These are phyloP conservation scores for Starmerella geochares DNA, from an alignment of 805 yeast genomes.

Conservation along the genomic window DNA sequence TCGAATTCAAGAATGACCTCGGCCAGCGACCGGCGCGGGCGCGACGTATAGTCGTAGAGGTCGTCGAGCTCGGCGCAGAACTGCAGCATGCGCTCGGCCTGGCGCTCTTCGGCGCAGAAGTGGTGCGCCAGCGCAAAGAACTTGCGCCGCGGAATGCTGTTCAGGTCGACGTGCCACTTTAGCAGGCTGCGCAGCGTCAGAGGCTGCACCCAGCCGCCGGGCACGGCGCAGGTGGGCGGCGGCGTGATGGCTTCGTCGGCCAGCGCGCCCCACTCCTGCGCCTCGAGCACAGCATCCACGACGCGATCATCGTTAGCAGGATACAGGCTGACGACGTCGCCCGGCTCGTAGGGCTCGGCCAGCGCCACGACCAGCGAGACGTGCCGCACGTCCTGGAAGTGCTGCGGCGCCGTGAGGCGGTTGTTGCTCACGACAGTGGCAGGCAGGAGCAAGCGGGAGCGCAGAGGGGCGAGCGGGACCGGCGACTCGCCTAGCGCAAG, in stretches of 20 bases:
- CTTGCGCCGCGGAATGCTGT: slow-evolving; percentile 71
- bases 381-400: slow-evolving; percentile 83
- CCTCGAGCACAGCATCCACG: slow-evolving; percentile 54
- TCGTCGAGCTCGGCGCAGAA: slow-evolving; percentile 71
- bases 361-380: slow-evolving; percentile 37
- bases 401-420: slow-evolving; percentile 58
- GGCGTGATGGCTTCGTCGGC: slow-evolving; percentile 47
- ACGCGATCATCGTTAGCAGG: slow-evolving; percentile 58
- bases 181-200: slow-evolving; percentile 64
- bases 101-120: slow-evolving; percentile 62
- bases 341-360: slow-evolving; percentile 44
- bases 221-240: slow-evolving; percentile 8
- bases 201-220: slow-evolving; percentile 29
- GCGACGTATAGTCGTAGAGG: slow-evolving; percentile 77
- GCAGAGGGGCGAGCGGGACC: background rate
- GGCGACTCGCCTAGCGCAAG: background rate
- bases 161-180: slow-evolving; percentile 71
- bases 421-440: slow-evolving; percentile 39
- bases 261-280: slow-evolving; percentile 62
- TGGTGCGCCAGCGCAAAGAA: slow-evolving; percentile 68
- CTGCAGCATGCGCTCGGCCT: slow-evolving; percentile 63
- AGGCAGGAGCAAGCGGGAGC: background rate
- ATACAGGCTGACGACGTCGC: slow-evolving; percentile 69
- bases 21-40: slow-evolving; percentile 79
- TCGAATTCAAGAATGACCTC: slow-evolving; percentile 79